Base-by-base conservation (phyloP, 352 stramenopile species). In the Peronospora tabacina region DNA sequence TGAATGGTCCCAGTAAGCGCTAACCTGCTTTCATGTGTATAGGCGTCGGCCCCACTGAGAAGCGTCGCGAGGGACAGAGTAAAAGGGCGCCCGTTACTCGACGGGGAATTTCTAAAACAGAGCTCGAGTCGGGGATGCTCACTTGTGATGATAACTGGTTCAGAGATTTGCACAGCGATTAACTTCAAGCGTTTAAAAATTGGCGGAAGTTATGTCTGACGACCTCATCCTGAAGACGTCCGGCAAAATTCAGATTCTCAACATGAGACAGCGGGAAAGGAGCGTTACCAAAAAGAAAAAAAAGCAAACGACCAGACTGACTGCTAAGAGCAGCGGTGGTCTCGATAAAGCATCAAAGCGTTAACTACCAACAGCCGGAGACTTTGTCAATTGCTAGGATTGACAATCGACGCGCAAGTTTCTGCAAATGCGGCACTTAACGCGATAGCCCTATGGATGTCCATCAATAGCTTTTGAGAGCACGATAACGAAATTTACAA, bases 121-220 rank as follows among this genome's bases (percentile, higher is more conserved):
- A 52, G 40, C 45, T 42, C 22, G 20, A 42, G 36, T 40, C 34
- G 22, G 8, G 1, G 33, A 40, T 22, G 16, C 20, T 4, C 12
- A 4, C 5, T 40, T 40, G 35, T 10, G 35, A 15, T 35, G 30
- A 5, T 15, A 35, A 35, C 33, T 51, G 39, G 45, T 39, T 42
- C 22, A n/a, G 16, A 19, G 11, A 15, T 26, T 40, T 43, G 34
- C n/a, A 5, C 5, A n/a, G 10, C 0, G 29, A 5, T 46, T 47
- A 44, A 61, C 32, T 61, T 66, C 45, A 58, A 58, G 33, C 40
- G 57, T 66, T 61, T 51, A 51, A 61, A 57, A 61, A 48, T 15
- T 26, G 3, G 20, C 26, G 28, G 46, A 62, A 58, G 40, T 50
- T 36, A 54, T 49, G 32, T 34, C 24, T 42, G 55, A 58, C 43